Base-by-base conservation (phyloP, 116 monocot species). In the Posidonia oceanica region DNA sequence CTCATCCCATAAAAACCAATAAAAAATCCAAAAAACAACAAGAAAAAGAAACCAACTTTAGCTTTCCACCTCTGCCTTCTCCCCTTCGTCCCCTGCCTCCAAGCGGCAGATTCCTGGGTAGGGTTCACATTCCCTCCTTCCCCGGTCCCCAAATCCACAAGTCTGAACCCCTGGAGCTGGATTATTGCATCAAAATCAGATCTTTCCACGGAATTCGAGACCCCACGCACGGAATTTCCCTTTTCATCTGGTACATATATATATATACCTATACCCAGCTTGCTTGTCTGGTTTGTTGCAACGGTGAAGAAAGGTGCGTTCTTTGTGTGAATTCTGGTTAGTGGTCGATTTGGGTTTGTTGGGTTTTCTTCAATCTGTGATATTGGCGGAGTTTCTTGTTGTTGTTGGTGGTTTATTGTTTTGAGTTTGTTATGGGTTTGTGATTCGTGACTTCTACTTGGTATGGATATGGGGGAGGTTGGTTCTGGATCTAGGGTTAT, bases 391-490 rank as follows among this genome's bases (percentile, higher is more conserved):
- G 8, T 10, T 36, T 61, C 7, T 29, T 13, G 21, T 7, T 29
- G 36, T 61, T 36, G 36, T 61, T 61, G 39, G 18, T 64, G 17
- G n/a, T 41, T 40, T 39, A 16, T 14, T 3, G 39, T 3, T 39
- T 39, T 39, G 14, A 14, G 17, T 17, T 64, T 48, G 48, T 48
- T 10, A 48, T 48, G 48, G 64, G 64, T n/a, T 64, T 66, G 66
- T 66, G 66, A 41, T 17, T 20, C 18, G 66, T 42, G 66, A 66
- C 11, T 3, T 60, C 23, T 23, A 7, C 2, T 39, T 39, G 40
- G 10, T 66, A 66, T 66, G 66, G 21, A 66, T 48, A 18, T n/a
- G 66, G 66, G 21, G 20, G 11, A 39, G 20, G 66, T 66, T 66
- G 66, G 48, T 7, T 40, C 42, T 66, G 66, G 66, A 66, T 64